Percentiles rank a stretch among this genome's conserved stretches.
Evolutionary conservation across 106 monocot species (phyloP).

Genomic region (Dactylorhiza incarnata): DNA sequence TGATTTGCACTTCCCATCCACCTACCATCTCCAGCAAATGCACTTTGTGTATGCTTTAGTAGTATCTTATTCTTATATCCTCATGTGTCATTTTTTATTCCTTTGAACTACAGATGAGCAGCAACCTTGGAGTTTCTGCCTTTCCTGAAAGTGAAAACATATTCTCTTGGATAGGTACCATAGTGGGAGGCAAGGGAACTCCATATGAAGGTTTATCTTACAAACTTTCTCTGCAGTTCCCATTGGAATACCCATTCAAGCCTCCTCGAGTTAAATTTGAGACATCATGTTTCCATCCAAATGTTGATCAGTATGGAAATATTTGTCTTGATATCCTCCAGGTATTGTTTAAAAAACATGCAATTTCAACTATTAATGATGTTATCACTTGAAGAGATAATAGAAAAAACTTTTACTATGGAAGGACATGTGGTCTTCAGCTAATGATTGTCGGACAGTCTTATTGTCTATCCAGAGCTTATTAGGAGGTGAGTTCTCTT

Average conservation of each 20-base stretch:
- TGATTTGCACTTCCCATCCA: not conserved
- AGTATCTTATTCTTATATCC: not conserved
- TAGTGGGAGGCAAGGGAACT: conserved; percentile 62
- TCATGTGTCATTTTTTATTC: not conserved
- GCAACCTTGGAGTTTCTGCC: conserved; percentile 58
- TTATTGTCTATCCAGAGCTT: conserved; percentile 76
- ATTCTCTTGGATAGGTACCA: conserved; percentile 74
- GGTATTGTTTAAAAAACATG: conserved; percentile 22
- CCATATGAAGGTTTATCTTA: conserved; percentile 69
- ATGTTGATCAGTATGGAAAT: conserved; percentile 68
- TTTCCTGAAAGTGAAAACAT: conserved; percentile 79
- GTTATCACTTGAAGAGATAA: not conserved
- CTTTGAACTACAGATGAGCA: conserved; percentile 46
- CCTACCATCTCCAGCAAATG: not conserved
- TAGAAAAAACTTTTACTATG: conserved; percentile 8
- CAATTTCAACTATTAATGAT: conserved; percentile 1
- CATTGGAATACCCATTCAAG: conserved; percentile 75
- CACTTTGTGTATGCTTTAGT: not conserved
- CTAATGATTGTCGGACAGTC: conserved; percentile 69
- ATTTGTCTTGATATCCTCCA: conserved; percentile 81
- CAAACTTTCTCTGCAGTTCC: conserved; percentile 65
- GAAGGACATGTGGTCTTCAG: conserved; percentile 84
- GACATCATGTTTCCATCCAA: conserved; percentile 76
- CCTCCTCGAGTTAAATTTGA: conserved; percentile 79
- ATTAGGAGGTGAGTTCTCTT: conserved; percentile 49